These are phyloP conservation scores for Mycosphaerella arachidis DNA, from an alignment of 2,329 filamentous ascomycete genomes.

Conservation along the genomic window DNA sequence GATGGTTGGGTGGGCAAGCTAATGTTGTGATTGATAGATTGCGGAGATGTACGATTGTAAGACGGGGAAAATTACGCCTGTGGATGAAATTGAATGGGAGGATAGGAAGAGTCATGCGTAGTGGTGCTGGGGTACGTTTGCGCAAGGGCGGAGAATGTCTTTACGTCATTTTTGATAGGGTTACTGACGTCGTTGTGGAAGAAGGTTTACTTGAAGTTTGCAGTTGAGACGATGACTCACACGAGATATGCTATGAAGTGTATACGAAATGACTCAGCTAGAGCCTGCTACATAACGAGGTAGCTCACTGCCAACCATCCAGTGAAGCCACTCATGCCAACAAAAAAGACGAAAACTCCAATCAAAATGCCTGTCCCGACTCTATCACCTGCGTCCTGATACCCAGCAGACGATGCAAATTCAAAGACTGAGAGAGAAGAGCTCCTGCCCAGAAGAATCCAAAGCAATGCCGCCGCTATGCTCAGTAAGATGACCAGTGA, in stretches of 20 bases:
- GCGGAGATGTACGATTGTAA: constrained; percentile 9
- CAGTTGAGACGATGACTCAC: background rate
- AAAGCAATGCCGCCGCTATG: constrained; percentile 31
- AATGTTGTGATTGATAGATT: background rate
- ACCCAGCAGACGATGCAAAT: constrained; percentile 20
- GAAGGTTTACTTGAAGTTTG: too few relatives aligned
- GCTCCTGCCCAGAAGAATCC: constrained; percentile 35
- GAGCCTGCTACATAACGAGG: constrained; percentile 30
- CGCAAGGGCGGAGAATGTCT: too few relatives aligned
- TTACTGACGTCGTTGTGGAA: too few relatives aligned
- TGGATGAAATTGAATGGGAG: constrained; percentile 13
- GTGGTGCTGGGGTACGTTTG: too few relatives aligned
- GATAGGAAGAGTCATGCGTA: constrained; percentile 8
- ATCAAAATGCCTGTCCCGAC: constrained; percentile 33
- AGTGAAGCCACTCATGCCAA: constrained; percentile 31
- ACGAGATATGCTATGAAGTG: background rate
- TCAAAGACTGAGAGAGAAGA: constrained; percentile 13
- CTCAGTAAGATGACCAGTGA: constrained; percentile 28
- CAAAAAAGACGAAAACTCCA: constrained; percentile 33
- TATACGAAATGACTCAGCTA: background rate
- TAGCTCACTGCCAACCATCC: constrained; percentile 38
- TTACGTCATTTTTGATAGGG: too few relatives aligned
- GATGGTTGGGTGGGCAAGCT: background rate
- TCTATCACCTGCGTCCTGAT: constrained; percentile 32
- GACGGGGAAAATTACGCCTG: constrained; percentile 3